A percentile compares a stretch with the other conserved stretches of the same genome.
These are phyloP conservation scores for Solanum corneliomulleri DNA, from an alignment of 257 asterid genomes.

Conservation along the genomic window DNA sequence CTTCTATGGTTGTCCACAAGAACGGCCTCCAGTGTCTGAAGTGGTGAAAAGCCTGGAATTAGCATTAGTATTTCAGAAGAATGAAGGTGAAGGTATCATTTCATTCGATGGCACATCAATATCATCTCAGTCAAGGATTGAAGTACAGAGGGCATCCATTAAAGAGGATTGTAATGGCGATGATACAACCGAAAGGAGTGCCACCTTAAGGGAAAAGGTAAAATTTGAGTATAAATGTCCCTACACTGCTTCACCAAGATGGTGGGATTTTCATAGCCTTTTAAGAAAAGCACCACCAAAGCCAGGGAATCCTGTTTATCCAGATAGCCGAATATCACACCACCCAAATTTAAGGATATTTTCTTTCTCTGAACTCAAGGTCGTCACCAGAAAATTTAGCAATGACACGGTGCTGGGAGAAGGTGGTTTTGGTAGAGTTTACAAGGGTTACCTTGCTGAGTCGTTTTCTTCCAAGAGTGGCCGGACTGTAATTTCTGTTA, in stretches of 20 bases:
- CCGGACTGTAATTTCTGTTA: neutral
- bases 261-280: constrained; percentile 43
- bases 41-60: constrained; percentile 46
- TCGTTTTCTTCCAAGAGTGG: neutral
- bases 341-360: neutral
- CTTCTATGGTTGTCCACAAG: constrained; percentile 38
- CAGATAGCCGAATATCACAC: neutral
- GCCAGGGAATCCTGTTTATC: neutral
- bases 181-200: constrained; percentile 15
- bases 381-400: neutral
- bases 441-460: neutral
- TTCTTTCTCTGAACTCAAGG: neutral
- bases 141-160: constrained; percentile 13
- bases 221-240: constrained; percentile 14
- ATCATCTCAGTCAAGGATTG: constrained; percentile 10
- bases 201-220: constrained; percentile 10
- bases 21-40: constrained; percentile 55
- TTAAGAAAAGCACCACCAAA: constrained; percentile 37
- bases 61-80: constrained; percentile 43
- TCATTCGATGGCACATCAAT: constrained; percentile 27
- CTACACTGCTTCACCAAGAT: constrained; percentile 16
- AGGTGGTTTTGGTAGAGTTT: neutral
- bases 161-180: constrained; percentile 15
- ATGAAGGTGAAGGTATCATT: constrained; percentile 28
- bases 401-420: neutral